Percentiles rank a stretch among this genome's conserved stretches.
These are phyloP conservation scores for Chrysophaeum taylorii DNA, from an alignment of 352 stramenopile species.

Conservation along the genomic window DNA sequence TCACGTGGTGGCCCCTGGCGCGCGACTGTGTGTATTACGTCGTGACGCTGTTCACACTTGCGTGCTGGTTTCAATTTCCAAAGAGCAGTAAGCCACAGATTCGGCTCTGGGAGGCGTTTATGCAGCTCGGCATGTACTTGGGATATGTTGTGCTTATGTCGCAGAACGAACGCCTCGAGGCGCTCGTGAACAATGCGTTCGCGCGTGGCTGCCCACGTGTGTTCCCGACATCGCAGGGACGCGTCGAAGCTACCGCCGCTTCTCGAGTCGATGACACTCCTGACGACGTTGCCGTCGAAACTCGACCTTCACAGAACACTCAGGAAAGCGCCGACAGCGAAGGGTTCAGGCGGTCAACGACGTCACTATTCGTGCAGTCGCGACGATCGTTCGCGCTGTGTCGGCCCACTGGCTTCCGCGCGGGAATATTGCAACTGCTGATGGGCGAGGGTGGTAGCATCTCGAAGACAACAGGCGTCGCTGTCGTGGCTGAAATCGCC, in stretches of 20 bases:
- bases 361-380: not conserved
- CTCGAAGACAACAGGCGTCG: conserved; percentile 39
- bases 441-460: conserved; percentile 39
- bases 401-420: conserved; percentile 49
- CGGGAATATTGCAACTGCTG: conserved; percentile 52
- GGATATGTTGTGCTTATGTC: conserved; percentile 56
- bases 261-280: conserved; percentile 4
- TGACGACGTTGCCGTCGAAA: conserved; percentile 18
- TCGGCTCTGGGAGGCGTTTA: conserved; percentile 41
- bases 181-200: conserved; percentile 25
- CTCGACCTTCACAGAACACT: not conserved
- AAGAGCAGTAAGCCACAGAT: not conserved
- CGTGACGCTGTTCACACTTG: conserved; percentile 23
- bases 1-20: conserved; percentile 36
- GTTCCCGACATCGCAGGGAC: not conserved
- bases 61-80: not conserved
- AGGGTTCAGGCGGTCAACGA: not conserved
- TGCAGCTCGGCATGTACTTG: conserved; percentile 53
- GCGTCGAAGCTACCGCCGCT: not conserved
- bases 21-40: conserved; percentile 33
- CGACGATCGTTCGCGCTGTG: conserved; percentile 21
- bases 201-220: not conserved
- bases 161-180: conserved; percentile 49
- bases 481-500: conserved; percentile 47
- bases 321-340: not conserved